Conservation (phyloP, 2,329 filamentous ascomycete species). For the Cordyceps pruinosa region DNA sequence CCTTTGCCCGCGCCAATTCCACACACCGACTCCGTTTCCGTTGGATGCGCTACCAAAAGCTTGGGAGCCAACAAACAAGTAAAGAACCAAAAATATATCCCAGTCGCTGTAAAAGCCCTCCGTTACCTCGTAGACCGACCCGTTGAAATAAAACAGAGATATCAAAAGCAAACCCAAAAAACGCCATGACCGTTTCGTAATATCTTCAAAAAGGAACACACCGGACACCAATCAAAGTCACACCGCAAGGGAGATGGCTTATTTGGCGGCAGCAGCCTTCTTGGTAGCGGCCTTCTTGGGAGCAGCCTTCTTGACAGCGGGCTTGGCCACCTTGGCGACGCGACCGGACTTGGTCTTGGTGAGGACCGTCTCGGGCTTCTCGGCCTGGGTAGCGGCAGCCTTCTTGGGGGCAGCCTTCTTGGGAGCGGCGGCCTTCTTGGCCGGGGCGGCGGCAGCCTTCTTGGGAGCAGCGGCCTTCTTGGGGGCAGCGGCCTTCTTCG, state of each 20-base stretch:
- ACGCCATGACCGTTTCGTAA: constrained; percentile 25
- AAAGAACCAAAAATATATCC: background rate
- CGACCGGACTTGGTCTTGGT: constrained; percentile 83
- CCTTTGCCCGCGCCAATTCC: constrained; percentile 2
- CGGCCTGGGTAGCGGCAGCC: constrained; percentile 42
- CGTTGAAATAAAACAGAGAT: constrained; percentile 5
- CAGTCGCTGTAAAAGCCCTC: constrained; percentile 1
- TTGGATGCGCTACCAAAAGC: background rate
- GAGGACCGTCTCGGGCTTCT: constrained; percentile 59
- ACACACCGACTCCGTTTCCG: constrained; percentile 1
- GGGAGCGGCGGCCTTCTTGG: constrained; percentile 29
- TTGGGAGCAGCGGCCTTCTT: constrained; percentile 41
- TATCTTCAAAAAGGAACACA: constrained; percentile 8
- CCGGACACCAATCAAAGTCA: background rate
- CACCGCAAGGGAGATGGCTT: constrained; percentile 16
- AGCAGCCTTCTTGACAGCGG: constrained; percentile 41
- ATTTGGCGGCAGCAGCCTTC: constrained; percentile 37
- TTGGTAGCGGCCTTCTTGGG: constrained; percentile 38
- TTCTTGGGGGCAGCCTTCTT: constrained; percentile 36
- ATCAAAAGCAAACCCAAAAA: constrained; percentile 1
- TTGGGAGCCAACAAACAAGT: background rate
- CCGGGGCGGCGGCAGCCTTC: constrained; percentile 40
- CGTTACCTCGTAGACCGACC: background rate
- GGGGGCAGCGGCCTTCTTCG: constrained; percentile 26
- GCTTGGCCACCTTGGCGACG: constrained; percentile 61